Evolutionary conservation across 257 asterid genomes (phyloP), one percentile per base, ranked within the genome.

Genomic region (Catharanthus roseus): DNA sequence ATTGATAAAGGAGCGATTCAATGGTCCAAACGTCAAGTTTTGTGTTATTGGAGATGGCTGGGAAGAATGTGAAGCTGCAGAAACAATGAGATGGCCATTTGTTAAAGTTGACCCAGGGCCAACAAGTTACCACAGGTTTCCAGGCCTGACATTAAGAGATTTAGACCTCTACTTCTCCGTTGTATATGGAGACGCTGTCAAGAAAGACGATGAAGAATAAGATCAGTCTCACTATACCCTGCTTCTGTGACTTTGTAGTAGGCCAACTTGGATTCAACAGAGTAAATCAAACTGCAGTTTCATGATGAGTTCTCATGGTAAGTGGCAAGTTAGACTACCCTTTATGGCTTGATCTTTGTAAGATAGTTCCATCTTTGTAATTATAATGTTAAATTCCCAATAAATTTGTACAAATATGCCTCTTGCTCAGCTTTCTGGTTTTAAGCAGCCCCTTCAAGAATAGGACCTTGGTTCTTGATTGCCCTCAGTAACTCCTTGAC

Each of bases 51-150:
- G 99, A 38, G 96, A 93, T 78, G 96, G 99, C 12, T 84, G 87
- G 91, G 97, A 93, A 85, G 99, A 93, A 83, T 88, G 99, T 50
- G 88, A 86, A 79, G 99, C 95, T 38, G 97, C 98, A 33, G 85
- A 90, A 83, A 44, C 80, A 55, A 87, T 90, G 97, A 82, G 65
- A 75, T 93, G 97, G 98, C 97, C 97, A 13, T 89, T 93, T 85
- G 96, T 87, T 50, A 87, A 90, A 83, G 81, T 93, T 6, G 97
- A 86, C 74, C 85, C 79, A 1, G 83, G 33, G 62, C 95, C 92
- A 23, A 74, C 65, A 77, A 79, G 88, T 77, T 78, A 74, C 45
- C 91, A 88, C 70, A 83, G 96, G 50, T 93, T 90, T 81, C 98
- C 97, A 15, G 98, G 98, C 60, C 93, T 93, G 81, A 93, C 89